These are phyloP conservation scores for Trichophaea hybrida DNA, from an alignment of 2,329 filamentous ascomycete genomes.

Conservation along the genomic window DNA sequence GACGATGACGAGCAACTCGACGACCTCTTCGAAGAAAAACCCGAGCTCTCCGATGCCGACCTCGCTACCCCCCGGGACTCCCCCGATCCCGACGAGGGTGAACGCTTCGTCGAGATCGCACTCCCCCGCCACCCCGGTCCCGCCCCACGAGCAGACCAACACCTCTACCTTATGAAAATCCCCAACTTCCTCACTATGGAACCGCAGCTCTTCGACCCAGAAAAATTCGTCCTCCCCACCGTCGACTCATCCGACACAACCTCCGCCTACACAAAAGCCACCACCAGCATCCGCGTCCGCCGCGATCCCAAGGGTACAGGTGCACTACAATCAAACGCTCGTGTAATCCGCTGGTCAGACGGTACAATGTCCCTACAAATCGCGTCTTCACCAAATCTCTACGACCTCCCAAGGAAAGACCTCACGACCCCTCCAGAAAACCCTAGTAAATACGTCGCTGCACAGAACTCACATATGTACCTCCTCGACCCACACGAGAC, in stretches of 20 bases:
- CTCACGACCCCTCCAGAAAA: conserved; percentile 28
- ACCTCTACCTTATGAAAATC: conserved; percentile 50
- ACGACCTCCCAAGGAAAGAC: conserved; percentile 37
- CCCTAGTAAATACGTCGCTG: conserved; percentile 34
- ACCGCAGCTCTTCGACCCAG: conserved; percentile 45
- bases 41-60: not conserved
- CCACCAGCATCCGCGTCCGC: conserved; percentile 51
- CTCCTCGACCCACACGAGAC: conserved; percentile 45
- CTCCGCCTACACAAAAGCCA: conserved; percentile 46
- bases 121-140: conserved; percentile 22
- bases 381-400: conserved; percentile 45
- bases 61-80: not conserved
- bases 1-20: conserved; percentile 16
- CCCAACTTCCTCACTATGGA: conserved; percentile 49
- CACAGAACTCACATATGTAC: conserved; percentile 49
- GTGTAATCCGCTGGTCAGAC: conserved; percentile 52
- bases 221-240: conserved; percentile 43
- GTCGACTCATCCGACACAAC: conserved; percentile 24
- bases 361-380: conserved; percentile 52
- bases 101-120: conserved; percentile 15
- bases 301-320: conserved; percentile 45
- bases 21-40: conserved; percentile 13
- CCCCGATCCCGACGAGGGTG: not conserved
- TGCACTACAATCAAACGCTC: conserved; percentile 49
- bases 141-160: conserved; percentile 14